Base-by-base conservation (phyloP, 2,329 filamentous ascomycete genomes). In the Alternaria ventricosa region DNA sequence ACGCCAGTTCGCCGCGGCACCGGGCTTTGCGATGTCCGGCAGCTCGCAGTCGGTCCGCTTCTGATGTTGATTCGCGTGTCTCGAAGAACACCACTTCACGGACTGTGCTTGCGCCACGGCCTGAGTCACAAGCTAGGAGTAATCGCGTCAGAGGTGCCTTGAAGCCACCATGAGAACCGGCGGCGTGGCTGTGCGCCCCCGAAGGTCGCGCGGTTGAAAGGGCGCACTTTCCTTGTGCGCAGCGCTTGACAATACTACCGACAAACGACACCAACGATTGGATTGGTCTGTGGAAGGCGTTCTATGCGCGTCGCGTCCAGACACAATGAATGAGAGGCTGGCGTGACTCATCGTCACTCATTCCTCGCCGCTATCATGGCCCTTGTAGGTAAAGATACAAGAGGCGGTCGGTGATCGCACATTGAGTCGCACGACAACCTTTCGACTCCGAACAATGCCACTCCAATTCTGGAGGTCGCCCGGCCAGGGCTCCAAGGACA, bases 401-500 rank as follows among this genome's bases (percentile, higher is more conserved):
- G 18, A 45, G 18, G 20, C 43, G 7, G 43, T 45, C 18, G 20
- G 18, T 15, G 20, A 23, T n/a, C 33, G 43, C 20, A 45, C 6
- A 45, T 22, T 23, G 20, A 23, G 43, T 22, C 22, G 10, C n/a
- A 33, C 25, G 10, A 53, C 8, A 6, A 2, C 49, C 12, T 33
- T 5, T 20, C 49, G 9, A 54, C 11, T 18, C n/a, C 22, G 20
- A 27, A 28, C 45, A 3, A 67, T 67, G 61, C 22, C 58, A 55
- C 27, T 64, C 12, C 33, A 60, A 10, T 55, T 60, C 53, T 64
- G 58, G 51, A 30, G 56, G 51, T 44, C 56, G 5, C 64, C 64
- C 1, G 64, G 64, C 28, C 36, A 30, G 13, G 64, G 64, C 13
- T 45, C 41, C 8, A 36, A 62, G 53, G 61, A 67, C 1, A 62